Conservation (phyloP, 1,284 basidiomycete genomes). For the Microbotryomycetes sp. region DNA sequence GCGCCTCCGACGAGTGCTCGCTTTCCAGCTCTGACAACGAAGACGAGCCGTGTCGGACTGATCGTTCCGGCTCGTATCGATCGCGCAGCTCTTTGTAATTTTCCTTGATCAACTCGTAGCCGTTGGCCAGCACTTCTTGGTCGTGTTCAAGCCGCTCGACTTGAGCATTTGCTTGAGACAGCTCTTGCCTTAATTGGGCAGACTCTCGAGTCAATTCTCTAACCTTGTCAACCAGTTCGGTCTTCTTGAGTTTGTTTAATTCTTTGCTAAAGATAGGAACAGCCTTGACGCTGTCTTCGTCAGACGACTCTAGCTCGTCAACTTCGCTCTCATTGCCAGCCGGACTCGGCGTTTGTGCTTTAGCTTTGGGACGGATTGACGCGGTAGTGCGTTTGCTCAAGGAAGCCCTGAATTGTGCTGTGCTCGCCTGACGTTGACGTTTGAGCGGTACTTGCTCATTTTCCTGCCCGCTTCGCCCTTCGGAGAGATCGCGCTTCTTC, state of each 20-base stretch:
- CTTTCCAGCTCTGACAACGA: neutral
- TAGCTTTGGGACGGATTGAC: no score
- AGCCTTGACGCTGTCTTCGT: neutral
- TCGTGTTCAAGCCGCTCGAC: neutral
- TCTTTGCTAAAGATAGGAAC: neutral
- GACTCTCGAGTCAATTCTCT: neutral
- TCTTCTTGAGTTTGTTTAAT: neutral
- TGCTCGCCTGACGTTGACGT: neutral
- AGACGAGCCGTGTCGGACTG: neutral
- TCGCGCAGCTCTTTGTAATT: neutral
- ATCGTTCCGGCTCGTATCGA: neutral
- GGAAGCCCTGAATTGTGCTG: neutral
- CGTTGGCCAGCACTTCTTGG: neutral
- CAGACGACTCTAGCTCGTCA: neutral
- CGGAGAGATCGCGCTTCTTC: neutral
- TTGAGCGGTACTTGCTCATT: neutral
- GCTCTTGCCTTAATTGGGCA: neutral
- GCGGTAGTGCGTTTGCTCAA: no score
- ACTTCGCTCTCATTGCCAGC: neutral
- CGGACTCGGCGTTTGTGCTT: neutral
- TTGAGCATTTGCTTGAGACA: neutral
- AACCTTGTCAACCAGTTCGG: neutral
- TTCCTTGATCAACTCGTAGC: neutral
- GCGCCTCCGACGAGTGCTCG: neutral
- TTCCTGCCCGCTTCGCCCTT: neutral